phyloP scores from a whole-genome alignment of 352 stramenopile species.

The Phytophthora megakarya region DNA sequence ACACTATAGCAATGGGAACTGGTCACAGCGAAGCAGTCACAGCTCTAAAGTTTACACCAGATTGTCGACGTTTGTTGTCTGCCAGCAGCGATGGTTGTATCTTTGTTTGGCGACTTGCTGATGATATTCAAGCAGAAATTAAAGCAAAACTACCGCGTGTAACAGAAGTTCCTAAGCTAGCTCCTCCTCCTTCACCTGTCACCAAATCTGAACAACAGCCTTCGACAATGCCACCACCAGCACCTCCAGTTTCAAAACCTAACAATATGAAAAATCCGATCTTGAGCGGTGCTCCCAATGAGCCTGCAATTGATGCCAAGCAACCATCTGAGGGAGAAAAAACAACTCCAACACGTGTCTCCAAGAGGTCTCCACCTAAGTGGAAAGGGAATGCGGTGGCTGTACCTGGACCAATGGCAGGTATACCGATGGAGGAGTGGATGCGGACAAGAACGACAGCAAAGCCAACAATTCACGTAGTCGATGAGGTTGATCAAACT shows the following conservation, averaged over 20 bases:
- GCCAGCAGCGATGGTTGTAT: constrained; percentile 85
- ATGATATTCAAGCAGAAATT: constrained; percentile 74
- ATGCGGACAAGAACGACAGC: constrained; percentile 68
- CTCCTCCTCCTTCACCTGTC: constrained; percentile 35
- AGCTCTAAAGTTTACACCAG: constrained; percentile 80
- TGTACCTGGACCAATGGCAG: constrained; percentile 54
- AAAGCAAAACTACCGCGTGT: constrained; percentile 57
- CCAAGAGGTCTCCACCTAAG: constrained; percentile 31
- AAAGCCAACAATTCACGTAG: constrained; percentile 48
- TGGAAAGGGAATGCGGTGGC: constrained; percentile 59
- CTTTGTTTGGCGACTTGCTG: constrained; percentile 87
- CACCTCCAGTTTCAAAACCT: constrained; percentile 28
- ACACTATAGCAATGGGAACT: constrained; percentile 74
- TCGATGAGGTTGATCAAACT: constrained; percentile 14
- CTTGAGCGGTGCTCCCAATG: background rate
- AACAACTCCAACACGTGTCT: constrained; percentile 2
- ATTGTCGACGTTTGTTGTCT: constrained; percentile 87
- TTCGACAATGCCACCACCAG: constrained; percentile 33
- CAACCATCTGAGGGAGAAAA: background rate
- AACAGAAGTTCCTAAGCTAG: constrained; percentile 25
- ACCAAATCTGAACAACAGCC: background rate
- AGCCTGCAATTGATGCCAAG: background rate
- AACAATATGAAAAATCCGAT: background rate
- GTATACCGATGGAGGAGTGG: constrained; percentile 72
- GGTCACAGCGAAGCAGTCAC: constrained; percentile 89